Base-by-base conservation (phyloP, 2,329 filamentous ascomycete species). In the Calonectria pauciramosa region DNA sequence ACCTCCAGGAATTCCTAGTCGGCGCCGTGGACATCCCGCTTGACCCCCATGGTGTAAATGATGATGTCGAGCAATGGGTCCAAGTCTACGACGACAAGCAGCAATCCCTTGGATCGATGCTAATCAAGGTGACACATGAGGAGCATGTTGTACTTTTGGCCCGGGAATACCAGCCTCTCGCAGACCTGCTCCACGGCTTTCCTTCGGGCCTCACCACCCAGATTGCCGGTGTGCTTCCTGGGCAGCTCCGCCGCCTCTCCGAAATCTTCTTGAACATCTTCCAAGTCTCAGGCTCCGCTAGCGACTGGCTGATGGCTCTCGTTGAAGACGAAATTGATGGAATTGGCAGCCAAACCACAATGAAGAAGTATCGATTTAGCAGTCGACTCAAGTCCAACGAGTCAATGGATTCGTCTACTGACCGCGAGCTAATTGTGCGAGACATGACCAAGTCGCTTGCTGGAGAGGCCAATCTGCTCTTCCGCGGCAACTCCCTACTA, bases 251-350 rank as follows among this genome's bases (percentile, higher is more conserved):
- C 68, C 90, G 92, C n/a, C 85, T 99, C 11, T 94, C 96, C 2
- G 96, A 98, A 82, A 93, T 94, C 34, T 91, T 99, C 47, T 87
- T 99, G 76, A 97, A 99, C 83, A 98, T 99, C 68, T 99, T 96
- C 81, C 97, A 99, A 82, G 96, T 98, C 4, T 96, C 96, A 3
- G 95, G 95, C 0, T 91, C 92, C 47, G 94, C 95, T 3, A 90
- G 91, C 54, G 95, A 98, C 73, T 99, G 97, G 97, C 90, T 99
- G 28, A 97, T 95, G 89, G 93, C 95, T 3, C 88, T 99, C 51
- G 95, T 98, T 0, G 97, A 99, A 84, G 96, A 99, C 82, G 97
- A 99, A 84, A 99, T 99, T 72, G 97, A 99, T 81, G 96, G 96
- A 0, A 93, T 97, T 23, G 92, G 95, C 70, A 97, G 93, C 82